Base-by-base conservation (phyloP, 331 rosid species). In the Erythrophleum ivorense region DNA sequence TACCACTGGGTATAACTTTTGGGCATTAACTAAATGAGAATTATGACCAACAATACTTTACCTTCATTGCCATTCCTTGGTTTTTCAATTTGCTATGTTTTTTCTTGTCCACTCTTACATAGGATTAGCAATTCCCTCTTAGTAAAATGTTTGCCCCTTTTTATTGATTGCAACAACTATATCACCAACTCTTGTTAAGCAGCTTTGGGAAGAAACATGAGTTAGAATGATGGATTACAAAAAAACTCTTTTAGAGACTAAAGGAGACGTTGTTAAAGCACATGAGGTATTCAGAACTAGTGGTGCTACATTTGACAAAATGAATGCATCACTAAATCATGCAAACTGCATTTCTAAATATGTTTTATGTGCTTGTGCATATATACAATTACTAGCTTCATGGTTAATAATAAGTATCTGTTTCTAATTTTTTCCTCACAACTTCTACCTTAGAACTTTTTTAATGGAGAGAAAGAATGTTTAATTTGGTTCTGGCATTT, bases 141-240 rank as follows among this genome's bases (percentile, higher is more conserved):
- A 49, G 55, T 70, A 7, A 74, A 10, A 58, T 69, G 54, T 66
- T 57, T 73, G 80, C 46, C 18, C 57, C 24, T 18, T 18, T 54
- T 54, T 54, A 54, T 16, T 54, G 21, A 54, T 62, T 71, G 75
- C 89, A 88, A 90, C 86, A 59, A 78, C 80, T 71, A 83, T 91
- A 84, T 87, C 93, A 84, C 88, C 91, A 33, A 87, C 91, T 75
- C 89, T 90, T 73, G 91, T 91, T 71, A 91, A 87, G 86, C 91
- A 91, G 81, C 88, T 91, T 54, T 91, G 94, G 36, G 94, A 88
- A 50, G 94, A 91, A 73, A 87, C 91, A 46, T 92, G 94, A 71
- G 94, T 92, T 15, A 92, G 94, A 82, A 91, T 91, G 94, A 91
- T 91, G 94, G 92, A 91, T 77, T 91, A 92, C 88, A 91, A 91